Conservation (phyloP, 2,329 filamentous ascomycete species). For the Sporothrix curviconia region DNA sequence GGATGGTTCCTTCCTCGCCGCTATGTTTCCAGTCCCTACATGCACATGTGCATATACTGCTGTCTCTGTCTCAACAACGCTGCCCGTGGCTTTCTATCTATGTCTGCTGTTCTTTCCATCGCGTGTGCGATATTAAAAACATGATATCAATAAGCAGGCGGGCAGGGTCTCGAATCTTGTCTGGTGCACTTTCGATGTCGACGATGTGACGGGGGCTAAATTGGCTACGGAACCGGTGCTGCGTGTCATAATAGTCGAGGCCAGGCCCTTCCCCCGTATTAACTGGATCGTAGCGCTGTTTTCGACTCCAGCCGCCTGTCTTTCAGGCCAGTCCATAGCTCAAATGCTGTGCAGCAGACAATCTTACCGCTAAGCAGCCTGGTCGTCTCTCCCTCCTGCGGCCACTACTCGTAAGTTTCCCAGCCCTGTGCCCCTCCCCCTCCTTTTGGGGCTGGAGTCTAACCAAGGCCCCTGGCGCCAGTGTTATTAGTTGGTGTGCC, state of each 20-base stretch:
- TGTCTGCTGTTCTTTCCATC: background rate
- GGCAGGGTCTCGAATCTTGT: constrained; percentile 6
- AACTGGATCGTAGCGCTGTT: background rate
- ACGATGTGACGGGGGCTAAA: constrained; percentile 13
- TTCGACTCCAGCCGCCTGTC: background rate
- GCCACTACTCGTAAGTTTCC: no score
- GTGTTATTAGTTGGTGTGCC: no score
- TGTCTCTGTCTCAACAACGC: background rate
- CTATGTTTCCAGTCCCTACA: background rate
- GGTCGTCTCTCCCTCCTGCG: no score
- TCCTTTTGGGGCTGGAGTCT: background rate
- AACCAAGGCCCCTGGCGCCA: no score
- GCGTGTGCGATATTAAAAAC: background rate
- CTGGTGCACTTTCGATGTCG: background rate
- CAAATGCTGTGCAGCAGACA: no score
- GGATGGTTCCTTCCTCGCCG: no score
- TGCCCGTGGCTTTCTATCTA: no score
- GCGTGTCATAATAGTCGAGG: background rate
- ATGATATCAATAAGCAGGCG: no score
- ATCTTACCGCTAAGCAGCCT: no score
- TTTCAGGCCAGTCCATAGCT: no score
- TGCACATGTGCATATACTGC: background rate
- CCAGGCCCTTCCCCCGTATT: background rate
- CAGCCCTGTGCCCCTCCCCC: background rate
- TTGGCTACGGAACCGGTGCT: constrained; percentile 6